Evolutionary conservation across 2,329 filamentous ascomycete genomes (phyloP).

Genomic region (Chaetomium sp.): DNA sequence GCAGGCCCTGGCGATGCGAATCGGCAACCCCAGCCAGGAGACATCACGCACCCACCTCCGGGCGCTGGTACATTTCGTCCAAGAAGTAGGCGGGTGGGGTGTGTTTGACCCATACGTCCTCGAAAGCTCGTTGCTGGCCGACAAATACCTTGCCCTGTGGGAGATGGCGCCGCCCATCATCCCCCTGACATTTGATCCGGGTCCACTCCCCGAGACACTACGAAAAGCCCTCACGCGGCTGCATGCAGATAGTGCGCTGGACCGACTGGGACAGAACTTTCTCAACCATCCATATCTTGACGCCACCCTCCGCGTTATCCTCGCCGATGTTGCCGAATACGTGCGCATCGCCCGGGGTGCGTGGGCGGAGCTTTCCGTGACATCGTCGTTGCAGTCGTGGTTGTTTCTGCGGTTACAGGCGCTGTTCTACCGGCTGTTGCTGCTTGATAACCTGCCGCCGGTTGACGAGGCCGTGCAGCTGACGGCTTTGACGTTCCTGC

Average conservation of each 20-base stretch:
- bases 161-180: background rate
- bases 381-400: background rate
- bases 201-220: background rate
- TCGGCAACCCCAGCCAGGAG: background rate
- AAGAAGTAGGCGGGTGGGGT: background rate
- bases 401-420: background rate
- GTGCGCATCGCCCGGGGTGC: background rate
- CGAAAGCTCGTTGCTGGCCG: background rate
- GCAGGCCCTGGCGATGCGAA: background rate
- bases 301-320: background rate
- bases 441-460: background rate
- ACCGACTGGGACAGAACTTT: background rate
- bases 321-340: background rate
- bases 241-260: background rate
- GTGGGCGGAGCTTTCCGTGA: background rate
- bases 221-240: background rate
- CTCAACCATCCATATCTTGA: background rate
- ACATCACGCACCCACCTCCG: background rate
- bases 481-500: background rate
- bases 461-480: background rate
- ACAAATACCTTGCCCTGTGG: background rate
- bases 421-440: background rate
- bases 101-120: background rate
- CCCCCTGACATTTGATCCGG: background rate
- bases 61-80: background rate